Evolutionary conservation across 345 rosid species (phyloP).

Genomic region (Salix purpurea): DNA sequence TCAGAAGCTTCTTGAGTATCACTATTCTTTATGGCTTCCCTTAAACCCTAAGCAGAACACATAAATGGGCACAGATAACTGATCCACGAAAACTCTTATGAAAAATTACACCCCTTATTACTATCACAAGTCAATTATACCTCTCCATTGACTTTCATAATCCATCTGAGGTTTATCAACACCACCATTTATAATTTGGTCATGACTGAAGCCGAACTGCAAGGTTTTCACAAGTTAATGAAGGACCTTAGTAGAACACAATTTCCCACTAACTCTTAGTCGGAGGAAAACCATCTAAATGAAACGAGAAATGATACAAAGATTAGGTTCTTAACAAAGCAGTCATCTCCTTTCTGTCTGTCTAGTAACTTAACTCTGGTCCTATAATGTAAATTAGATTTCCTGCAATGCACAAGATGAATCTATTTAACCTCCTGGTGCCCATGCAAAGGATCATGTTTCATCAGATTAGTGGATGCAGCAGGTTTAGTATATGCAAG

Average conservation of each 20-base stretch:
- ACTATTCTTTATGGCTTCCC: conserved; percentile 94
- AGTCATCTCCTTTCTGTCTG: neutral
- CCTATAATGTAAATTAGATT: neutral
- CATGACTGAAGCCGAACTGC: conserved; percentile 60
- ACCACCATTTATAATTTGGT: conserved; percentile 34
- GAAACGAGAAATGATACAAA: neutral
- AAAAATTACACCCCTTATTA: conserved; percentile 8
- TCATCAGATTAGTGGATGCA: neutral
- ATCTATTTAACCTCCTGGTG: too few species aligned
- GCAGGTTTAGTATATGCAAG: neutral
- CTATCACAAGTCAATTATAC: conserved; percentile 30
- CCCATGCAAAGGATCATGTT: neutral
- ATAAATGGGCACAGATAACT: neutral
- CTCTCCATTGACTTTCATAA: conserved; percentile 81
- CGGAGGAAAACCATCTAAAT: neutral
- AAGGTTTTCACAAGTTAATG: conserved; percentile 15
- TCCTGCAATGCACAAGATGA: neutral
- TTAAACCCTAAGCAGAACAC: conserved; percentile 55
- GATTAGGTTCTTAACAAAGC: neutral
- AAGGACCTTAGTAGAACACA: conserved; percentile 7
- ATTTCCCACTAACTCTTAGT: neutral
- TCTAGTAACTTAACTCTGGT: neutral
- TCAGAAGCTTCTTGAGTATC: conserved; percentile 69
- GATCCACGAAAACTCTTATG: neutral
- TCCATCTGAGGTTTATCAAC: conserved; percentile 54